Conservation (phyloP, 2,329 filamentous ascomycete species). For the Fonsecaea monophora region DNA sequence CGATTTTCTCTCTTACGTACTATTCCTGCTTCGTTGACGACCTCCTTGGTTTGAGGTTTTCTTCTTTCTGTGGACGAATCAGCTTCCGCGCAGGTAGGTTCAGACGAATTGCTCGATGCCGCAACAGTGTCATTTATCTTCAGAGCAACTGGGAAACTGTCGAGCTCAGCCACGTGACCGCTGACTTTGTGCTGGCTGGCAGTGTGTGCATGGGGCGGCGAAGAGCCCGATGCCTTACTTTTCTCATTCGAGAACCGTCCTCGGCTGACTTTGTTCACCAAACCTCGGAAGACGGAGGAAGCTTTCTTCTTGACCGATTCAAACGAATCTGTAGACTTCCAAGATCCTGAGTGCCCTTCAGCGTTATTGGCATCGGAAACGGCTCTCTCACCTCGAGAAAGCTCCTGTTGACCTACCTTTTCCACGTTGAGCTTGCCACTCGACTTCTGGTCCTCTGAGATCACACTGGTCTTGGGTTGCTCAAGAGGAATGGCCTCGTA, state of each 20-base stretch:
- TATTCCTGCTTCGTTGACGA: slow-evolving; percentile 6
- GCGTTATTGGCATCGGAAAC: not conserved
- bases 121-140: not conserved
- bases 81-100: not conserved
- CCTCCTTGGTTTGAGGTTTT: not conserved
- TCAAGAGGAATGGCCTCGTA: slow-evolving; percentile 6
- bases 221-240: not conserved
- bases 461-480: not conserved
- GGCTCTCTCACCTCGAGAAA: not conserved
- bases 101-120: not conserved
- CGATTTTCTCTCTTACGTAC: not conserved
- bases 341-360: not conserved
- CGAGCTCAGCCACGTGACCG: not conserved
- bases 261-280: not conserved
- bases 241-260: not conserved
- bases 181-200: not conserved
- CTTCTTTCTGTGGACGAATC: not conserved
- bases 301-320: not conserved
- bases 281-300: not conserved
- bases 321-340: not conserved
- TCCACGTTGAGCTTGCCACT: not conserved
- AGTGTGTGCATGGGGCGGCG: not conserved
- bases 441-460: not conserved
- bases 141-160: not conserved
- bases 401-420: not conserved